Percentiles rank a stretch among this genome's conserved stretches.
Evolutionary conservation across 2,329 filamentous ascomycete genomes (phyloP).

Genomic region (Emergomyces orientalis): DNA sequence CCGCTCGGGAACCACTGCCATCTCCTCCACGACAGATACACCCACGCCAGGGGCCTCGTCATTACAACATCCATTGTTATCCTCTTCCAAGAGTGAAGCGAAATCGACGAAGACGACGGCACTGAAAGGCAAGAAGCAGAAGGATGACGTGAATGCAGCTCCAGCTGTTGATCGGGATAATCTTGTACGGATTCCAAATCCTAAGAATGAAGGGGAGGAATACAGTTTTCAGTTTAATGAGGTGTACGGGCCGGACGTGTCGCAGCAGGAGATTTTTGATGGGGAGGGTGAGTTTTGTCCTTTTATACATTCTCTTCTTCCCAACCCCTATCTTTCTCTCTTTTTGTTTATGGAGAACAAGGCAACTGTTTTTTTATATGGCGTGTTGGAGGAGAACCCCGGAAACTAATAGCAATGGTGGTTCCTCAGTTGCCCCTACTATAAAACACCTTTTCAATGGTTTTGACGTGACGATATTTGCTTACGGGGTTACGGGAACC

Average conservation of each 20-base stretch:
- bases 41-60: neutral
- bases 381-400: neutral
- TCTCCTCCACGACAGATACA: neutral
- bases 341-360: neutral
- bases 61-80: neutral
- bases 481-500: conserved; percentile 86
- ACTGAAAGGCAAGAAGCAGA: conserved; percentile 21
- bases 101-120: conserved; percentile 13
- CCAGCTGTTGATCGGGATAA: conserved; percentile 45
- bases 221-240: conserved; percentile 93
- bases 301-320: neutral
- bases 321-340: neutral
- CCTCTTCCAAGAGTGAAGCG: conserved; percentile 16
- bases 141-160: conserved; percentile 15
- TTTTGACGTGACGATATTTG: conserved; percentile 80
- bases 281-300: conserved; percentile 59
- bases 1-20: conserved; percentile 45
- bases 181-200: conserved; percentile 81
- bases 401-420: conserved; percentile 2
- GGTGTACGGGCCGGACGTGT: conserved; percentile 71
- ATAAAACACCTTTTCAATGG: conserved; percentile 82
- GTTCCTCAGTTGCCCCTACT: conserved; percentile 64
- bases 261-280: conserved; percentile 82
- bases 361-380: neutral
- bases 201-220: conserved; percentile 82